These are phyloP conservation scores for Sclerotinia sclerotiorum DNA, from an alignment of 2,329 filamentous ascomycete species.

Conservation along the genomic window DNA sequence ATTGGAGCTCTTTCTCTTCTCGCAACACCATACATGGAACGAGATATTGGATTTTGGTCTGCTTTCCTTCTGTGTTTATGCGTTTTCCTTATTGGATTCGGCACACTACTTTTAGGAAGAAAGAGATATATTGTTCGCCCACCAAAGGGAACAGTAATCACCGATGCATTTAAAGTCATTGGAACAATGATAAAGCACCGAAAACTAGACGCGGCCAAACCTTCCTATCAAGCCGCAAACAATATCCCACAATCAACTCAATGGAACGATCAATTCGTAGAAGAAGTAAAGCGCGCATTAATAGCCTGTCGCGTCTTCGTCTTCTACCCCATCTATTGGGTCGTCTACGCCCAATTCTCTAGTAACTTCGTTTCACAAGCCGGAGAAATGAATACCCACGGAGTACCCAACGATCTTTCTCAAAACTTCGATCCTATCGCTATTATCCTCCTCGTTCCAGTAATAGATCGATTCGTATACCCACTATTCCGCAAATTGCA, in stretches of 20 bases:
- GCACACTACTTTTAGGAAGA: conserved; percentile 50
- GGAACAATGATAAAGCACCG: conserved; percentile 54
- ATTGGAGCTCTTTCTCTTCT: conserved; percentile 55
- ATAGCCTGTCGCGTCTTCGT: conserved; percentile 57
- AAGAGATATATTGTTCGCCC: conserved; percentile 57
- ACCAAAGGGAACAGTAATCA: conserved; percentile 62
- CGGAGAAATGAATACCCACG: conserved; percentile 51
- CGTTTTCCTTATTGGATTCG: conserved; percentile 54
- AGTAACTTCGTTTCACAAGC: conserved; percentile 61
- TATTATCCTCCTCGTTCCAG: conserved; percentile 56
- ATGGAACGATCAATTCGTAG: conserved; percentile 48
- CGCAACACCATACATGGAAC: conserved; percentile 45
- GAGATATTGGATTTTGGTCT: conserved; percentile 51
- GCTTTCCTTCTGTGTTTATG: conserved; percentile 50
- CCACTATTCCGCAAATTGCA: conserved; percentile 52
- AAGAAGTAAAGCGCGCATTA: conserved; percentile 51
- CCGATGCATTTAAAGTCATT: conserved; percentile 62
- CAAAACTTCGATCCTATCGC: conserved; percentile 59
- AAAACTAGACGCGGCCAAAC: conserved; percentile 58
- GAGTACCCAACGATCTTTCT: conserved; percentile 61
- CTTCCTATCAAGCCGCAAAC: conserved; percentile 55
- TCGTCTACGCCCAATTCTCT: conserved; percentile 47
- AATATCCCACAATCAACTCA: conserved; percentile 4
- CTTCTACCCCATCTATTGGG: conserved; percentile 62
- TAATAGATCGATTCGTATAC: conserved; percentile 56